Evolutionary conservation across 768 basidiomycete species (phyloP).

Genomic region (Serpula lacrymans): DNA sequence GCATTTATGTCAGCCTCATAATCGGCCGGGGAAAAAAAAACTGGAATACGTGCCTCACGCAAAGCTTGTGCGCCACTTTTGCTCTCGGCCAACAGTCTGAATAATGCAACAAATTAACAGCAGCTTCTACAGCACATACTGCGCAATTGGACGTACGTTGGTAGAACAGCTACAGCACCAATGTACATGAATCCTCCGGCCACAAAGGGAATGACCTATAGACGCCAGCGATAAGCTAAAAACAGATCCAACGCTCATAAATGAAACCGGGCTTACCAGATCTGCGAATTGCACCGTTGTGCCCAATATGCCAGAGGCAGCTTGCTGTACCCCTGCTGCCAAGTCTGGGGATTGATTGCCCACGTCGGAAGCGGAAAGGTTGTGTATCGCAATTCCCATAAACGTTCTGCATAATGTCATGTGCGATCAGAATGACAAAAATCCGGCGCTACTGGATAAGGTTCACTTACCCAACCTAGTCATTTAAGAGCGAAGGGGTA

Average conservation of each 20-base stretch:
- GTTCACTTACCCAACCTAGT: constrained; percentile 31
- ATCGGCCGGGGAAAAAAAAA: too few species aligned
- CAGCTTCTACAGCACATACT: constrained; percentile 4
- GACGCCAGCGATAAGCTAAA: constrained; percentile 10
- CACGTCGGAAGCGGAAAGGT: constrained; percentile 53
- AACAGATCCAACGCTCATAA: constrained; percentile 8
- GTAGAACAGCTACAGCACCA: constrained; percentile 87
- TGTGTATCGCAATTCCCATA: constrained; percentile 84
- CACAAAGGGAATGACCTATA: constrained; percentile 83
- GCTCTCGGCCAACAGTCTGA: constrained; percentile 80
- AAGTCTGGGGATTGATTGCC: constrained; percentile 51
- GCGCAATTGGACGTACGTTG: constrained; percentile 59
- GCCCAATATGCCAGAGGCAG: constrained; percentile 74
- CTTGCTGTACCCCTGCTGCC: constrained; percentile 73
- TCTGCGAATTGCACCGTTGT: constrained; percentile 79
- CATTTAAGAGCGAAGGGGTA: constrained; percentile 11
- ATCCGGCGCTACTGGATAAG: background rate
- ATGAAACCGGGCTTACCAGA: constrained; percentile 52
- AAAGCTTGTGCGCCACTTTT: constrained; percentile 86
- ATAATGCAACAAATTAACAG: constrained; percentile 12
- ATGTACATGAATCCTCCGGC: constrained; percentile 93
- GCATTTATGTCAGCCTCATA: constrained; percentile 19
- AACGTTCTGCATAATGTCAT: constrained; percentile 54
- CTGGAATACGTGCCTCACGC: constrained; percentile 59
- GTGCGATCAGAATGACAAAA: constrained; percentile 3